Base-by-base conservation (phyloP, 345 rosid genomes). In the Ceriops tagal region DNA sequence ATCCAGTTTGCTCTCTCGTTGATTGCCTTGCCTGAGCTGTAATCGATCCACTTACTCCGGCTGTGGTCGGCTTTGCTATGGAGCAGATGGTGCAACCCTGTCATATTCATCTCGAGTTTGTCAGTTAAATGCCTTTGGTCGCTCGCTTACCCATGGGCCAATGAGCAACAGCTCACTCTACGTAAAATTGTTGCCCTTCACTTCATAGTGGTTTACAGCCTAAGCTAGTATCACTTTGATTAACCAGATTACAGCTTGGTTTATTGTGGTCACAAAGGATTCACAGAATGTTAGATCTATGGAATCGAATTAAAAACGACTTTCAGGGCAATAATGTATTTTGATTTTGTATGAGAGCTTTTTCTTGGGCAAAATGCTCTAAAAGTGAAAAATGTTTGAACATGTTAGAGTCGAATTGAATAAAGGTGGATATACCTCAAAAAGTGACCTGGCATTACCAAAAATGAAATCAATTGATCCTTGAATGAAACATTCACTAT, bases 401-500 rank as follows among this genome's bases (percentile, higher is more conserved):
- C 6, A 24, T 19, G 51, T 34, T 9, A 32, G 8, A 18, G 19
- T 7, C 8, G 22, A 37, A 20, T 47, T 39, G 15, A 55, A 22
- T 58, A 53, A 19, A 37, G 8, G 46, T 13, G 9, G 28, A 64
- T 35, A 5, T 75, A 86, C 92, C 89, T 80, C 67, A 62, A 78
- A 91, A 47, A 92, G 85, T 13, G 92, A 92, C 75, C 83, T 80
- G 34, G 81, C 96, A 71, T 88, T 86, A 52, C 96, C 92, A 64
- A 82, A 92, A 51, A 92, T 92, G 74, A 92, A 87, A 73, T 92
- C 96, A 43, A 93, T 87, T 24, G 96, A 93, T 32, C 98, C 96
- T 80, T 93, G 86, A 1, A 92, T 85, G 82, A 90, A 89, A 52
- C 96, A 90, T 11, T 79, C 86, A 70, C 78, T 82, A 69, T 75